Evolutionary conservation across 1,284 basidiomycete genomes (phyloP), one percentile per base, ranked within the genome.

Genomic region (Peniophora sp.): DNA sequence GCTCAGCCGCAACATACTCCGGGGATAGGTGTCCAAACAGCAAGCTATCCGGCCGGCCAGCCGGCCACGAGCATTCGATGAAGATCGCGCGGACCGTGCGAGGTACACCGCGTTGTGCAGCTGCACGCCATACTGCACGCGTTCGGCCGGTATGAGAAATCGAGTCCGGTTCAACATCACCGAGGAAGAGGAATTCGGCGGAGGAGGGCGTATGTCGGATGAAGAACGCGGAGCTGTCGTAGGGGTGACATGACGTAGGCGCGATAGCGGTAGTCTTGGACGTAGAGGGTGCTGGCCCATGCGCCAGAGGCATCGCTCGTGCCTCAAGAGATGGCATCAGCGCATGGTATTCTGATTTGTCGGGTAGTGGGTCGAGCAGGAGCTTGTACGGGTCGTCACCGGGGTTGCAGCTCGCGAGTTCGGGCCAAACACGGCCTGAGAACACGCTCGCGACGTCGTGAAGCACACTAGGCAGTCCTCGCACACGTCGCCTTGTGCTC

Each of bases 21-120:
- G 89, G 88, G 32, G 72, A 84, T 11, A 93, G 73, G 56, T 93
- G 91, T 0, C 90, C 91, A 62, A 77, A 92, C 11, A 93, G 69
- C 47, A 68, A 60, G 36, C 78, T 73, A 54, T 81, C 74, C 9
- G 71, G 66, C 49, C 89, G 73, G 0, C 81, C 83, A 1, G 75
- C 72, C 14, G 83, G 80, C 71, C 83, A 92, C 2, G 88, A 92
- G 62, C 90, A 92, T 65, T 93, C 90, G 61, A 93, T 85, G 61
- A 92, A 92, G 51, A 92, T 75, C 20, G 77, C 70, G 24, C 76
- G 75, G 24, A 92, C 75, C 8, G 64, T 68, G 32, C 75, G 66
- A 2, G 84, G 81, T 54, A 89, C 79, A 61, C 79, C 83, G 17
- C 78, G 71, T 3, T 88, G 88, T 0, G 87, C 86, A 41, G 37